Evolutionary conservation across 1,284 basidiomycete genomes (phyloP).

Genomic region (Macrocybe sp.): DNA sequence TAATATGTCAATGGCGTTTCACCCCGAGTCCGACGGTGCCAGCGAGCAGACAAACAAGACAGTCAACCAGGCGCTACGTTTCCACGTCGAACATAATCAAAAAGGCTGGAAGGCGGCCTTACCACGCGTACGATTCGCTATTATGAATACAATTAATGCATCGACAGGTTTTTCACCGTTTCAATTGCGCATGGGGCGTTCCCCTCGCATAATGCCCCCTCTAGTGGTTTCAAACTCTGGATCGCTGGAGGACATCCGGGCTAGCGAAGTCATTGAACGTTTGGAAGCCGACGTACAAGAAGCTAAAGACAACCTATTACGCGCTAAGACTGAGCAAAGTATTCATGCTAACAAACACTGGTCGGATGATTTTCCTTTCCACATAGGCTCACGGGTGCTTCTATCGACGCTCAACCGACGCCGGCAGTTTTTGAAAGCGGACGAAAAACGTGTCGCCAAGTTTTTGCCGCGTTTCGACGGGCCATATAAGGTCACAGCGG

Average conservation of each 20-base stretch:
- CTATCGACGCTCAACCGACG: slow-evolving; percentile 21
- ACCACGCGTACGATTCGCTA: slow-evolving; percentile 5
- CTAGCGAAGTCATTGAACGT: slow-evolving; percentile 20
- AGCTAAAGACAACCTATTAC: slow-evolving; percentile 22
- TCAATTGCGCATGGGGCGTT: slow-evolving; percentile 17
- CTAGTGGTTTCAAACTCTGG: slow-evolving; percentile 2
- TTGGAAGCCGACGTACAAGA: slow-evolving; percentile 14
- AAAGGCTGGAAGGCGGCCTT: slow-evolving; percentile 5
- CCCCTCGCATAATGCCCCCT: slow-evolving; percentile 21
- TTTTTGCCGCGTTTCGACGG: slow-evolving; percentile 23
- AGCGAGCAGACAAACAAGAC: slow-evolving; percentile 30
- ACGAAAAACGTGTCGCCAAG: slow-evolving; percentile 18
- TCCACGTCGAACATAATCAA: slow-evolving; percentile 22
- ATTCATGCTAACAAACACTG: slow-evolving; percentile 21
- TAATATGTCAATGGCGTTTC: slow-evolving; percentile 11
- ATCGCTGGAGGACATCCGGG: not conserved
- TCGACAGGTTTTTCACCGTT: slow-evolving; percentile 24
- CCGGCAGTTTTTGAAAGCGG: slow-evolving; percentile 15
- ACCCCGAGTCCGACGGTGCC: slow-evolving; percentile 23
- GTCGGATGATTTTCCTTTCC: slow-evolving; percentile 7
- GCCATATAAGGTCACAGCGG: slow-evolving; percentile 12
- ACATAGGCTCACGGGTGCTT: slow-evolving; percentile 24
- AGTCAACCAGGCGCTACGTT: slow-evolving; percentile 26
- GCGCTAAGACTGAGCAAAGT: slow-evolving; percentile 24
- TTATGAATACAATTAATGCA: slow-evolving; percentile 11